These are phyloP conservation scores for Telfairia occidentalis DNA, from an alignment of 331 rosid genomes.

Conservation along the genomic window DNA sequence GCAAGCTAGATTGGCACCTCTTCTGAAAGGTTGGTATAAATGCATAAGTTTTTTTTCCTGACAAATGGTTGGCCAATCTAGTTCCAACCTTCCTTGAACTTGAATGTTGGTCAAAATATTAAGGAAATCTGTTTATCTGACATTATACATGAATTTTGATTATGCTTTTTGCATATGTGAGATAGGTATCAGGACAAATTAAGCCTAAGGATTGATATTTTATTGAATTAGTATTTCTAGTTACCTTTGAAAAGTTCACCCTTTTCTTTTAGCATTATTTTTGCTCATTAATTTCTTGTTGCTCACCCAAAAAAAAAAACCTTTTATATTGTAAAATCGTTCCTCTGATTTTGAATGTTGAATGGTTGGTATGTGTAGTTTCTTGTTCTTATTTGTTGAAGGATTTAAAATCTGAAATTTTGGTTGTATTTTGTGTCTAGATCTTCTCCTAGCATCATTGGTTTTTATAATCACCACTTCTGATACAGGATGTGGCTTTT, in stretches of 20 bases:
- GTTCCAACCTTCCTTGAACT: not conserved
- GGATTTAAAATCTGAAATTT: not conserved
- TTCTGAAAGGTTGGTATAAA: constrained; percentile 56
- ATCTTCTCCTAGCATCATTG: not conserved
- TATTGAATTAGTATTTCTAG: not conserved
- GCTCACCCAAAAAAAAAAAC: not conserved
- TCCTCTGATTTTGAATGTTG: not conserved
- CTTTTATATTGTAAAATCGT: not conserved
- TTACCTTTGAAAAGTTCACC: not conserved
- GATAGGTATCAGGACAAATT: not conserved
- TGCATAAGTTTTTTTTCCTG: not conserved
- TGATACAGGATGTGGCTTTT: not conserved
- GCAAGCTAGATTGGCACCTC: constrained; percentile 66
- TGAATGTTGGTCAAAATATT: not conserved
- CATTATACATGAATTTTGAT: not conserved
- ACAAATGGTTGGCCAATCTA: not conserved
- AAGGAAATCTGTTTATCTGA: not conserved
- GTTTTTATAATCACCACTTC: not conserved
- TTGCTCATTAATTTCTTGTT: not conserved
- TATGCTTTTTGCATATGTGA: not conserved
- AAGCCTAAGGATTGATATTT: not conserved
- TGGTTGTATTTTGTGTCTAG: not conserved
- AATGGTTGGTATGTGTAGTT: not conserved
- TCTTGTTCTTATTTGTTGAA: not conserved
- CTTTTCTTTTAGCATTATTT: not conserved